Evolutionary conservation across 805 yeast genomes (phyloP).

Genomic region (Cyberlindnera mrakii): DNA sequence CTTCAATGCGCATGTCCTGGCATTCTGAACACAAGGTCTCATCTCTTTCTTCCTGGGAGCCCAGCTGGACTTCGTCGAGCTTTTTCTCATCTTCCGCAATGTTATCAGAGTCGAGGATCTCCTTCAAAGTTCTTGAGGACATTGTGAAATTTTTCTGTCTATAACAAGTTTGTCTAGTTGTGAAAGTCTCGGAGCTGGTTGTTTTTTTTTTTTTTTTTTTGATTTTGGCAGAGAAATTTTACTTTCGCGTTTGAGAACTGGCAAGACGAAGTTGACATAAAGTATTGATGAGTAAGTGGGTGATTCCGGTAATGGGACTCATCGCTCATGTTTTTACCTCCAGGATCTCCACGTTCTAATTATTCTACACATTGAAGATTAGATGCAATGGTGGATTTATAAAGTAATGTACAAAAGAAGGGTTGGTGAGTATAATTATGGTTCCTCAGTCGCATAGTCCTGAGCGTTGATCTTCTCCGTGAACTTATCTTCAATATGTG

Average conservation of each 20-base stretch:
- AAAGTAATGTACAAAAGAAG: too few species aligned
- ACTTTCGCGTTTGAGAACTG: too few species aligned
- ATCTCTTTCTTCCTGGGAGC: constrained; percentile 26
- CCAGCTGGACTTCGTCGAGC: constrained; percentile 12
- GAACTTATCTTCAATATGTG: constrained; percentile 75
- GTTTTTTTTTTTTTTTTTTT: too few species aligned
- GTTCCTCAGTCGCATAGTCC: constrained; percentile 43
- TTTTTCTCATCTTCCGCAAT: constrained; percentile 25
- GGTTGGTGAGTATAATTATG: constrained; percentile 22
- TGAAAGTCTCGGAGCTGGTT: background rate
- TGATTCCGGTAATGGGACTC: too few species aligned
- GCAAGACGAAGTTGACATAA: too few species aligned
- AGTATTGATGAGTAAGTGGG: too few species aligned
- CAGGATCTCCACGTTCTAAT: too few species aligned
- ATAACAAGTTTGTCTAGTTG: background rate
- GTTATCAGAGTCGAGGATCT: constrained; percentile 32
- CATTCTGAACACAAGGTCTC: constrained; percentile 59
- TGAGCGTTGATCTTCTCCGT: constrained; percentile 59
- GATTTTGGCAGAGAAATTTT: too few species aligned
- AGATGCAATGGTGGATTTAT: too few species aligned
- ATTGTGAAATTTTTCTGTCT: background rate
- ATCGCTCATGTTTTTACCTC: too few species aligned
- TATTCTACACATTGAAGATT: too few species aligned
- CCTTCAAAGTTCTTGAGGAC: constrained; percentile 26
- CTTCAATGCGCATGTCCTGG: constrained; percentile 63